Conservation (phyloP, 495 filamentous ascomycete species). For the Trichoderma erinaceum region DNA sequence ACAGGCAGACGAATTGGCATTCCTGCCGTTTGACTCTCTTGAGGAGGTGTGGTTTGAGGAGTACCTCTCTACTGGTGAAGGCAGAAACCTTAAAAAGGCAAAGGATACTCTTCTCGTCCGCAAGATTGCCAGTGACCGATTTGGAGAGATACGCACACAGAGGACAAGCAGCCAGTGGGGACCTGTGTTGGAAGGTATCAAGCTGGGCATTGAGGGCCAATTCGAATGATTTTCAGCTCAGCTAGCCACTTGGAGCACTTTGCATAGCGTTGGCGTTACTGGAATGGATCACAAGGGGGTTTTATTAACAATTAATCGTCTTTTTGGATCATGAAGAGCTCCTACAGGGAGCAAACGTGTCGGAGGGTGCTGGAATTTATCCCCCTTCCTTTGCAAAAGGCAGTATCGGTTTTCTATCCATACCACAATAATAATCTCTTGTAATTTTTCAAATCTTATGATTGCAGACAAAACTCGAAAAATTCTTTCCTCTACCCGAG, state of each 20-base stretch:
- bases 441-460: not conserved
- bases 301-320: not conserved
- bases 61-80: constrained; percentile 54
- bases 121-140: constrained; percentile 15
- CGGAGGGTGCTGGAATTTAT: too few species aligned
- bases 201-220: constrained; percentile 29
- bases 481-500: not conserved
- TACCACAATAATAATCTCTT: not conserved
- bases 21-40: constrained; percentile 57
- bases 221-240: not conserved
- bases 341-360: too few species aligned
- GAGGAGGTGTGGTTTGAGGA: constrained; percentile 72
- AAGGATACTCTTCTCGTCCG: constrained; percentile 54
- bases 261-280: constrained; percentile 30
- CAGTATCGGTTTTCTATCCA: not conserved
- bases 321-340: too few species aligned
- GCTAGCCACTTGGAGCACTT: constrained; percentile 8
- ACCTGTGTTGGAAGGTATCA: constrained; percentile 30
- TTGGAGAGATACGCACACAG: constrained; percentile 1
- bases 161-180: constrained; percentile 27
- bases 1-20: constrained; percentile 57
- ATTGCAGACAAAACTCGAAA: not conserved
- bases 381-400: too few species aligned
- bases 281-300: not conserved
- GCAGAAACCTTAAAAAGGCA: constrained; percentile 52